These are phyloP conservation scores for Daldinia caldariorum DNA, from an alignment of 495 filamentous ascomycete species.

Conservation along the genomic window DNA sequence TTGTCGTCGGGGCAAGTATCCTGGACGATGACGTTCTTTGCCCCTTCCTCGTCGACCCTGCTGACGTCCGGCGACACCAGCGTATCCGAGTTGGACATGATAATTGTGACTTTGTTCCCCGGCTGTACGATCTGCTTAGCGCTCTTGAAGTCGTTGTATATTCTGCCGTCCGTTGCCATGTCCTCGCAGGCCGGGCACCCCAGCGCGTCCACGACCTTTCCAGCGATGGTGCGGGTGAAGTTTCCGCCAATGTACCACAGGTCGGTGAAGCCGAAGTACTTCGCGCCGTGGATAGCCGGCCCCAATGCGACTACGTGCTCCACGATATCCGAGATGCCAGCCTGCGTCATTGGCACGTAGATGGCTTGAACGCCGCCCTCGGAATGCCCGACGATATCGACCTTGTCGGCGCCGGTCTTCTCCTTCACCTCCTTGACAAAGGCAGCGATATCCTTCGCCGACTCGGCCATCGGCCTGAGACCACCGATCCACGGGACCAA, in stretches of 20 bases:
- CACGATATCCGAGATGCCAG: conserved; percentile 53
- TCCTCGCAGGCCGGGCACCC: conserved; percentile 63
- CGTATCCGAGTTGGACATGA: conserved; percentile 59
- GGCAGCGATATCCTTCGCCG: conserved; percentile 59
- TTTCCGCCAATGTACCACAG: conserved; percentile 57
- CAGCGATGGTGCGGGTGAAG: conserved; percentile 41
- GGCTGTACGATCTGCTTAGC: conserved; percentile 58
- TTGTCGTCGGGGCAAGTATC: conserved; percentile 57
- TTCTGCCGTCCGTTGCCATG: conserved; percentile 49
- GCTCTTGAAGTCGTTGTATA: conserved; percentile 52
- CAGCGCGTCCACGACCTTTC: conserved; percentile 49
- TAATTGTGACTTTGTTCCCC: conserved; percentile 60
- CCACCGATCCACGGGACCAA: conserved; percentile 61
- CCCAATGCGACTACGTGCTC: conserved; percentile 61
- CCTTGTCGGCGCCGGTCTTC: conserved; percentile 55
- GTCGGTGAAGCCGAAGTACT: conserved; percentile 59
- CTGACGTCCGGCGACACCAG: conserved; percentile 60
- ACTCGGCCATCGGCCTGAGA: conserved; percentile 55
- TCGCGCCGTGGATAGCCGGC: conserved; percentile 62
- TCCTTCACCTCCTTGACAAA: conserved; percentile 57
- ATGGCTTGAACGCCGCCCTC: conserved; percentile 64
- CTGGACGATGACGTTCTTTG: conserved; percentile 59
- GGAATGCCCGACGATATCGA: conserved; percentile 65
- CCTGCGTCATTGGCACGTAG: conserved; percentile 61
- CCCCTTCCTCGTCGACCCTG: conserved; percentile 58